phyloP scores from a whole-genome alignment of 805 yeast species.

The Starmerella apicola region DNA sequence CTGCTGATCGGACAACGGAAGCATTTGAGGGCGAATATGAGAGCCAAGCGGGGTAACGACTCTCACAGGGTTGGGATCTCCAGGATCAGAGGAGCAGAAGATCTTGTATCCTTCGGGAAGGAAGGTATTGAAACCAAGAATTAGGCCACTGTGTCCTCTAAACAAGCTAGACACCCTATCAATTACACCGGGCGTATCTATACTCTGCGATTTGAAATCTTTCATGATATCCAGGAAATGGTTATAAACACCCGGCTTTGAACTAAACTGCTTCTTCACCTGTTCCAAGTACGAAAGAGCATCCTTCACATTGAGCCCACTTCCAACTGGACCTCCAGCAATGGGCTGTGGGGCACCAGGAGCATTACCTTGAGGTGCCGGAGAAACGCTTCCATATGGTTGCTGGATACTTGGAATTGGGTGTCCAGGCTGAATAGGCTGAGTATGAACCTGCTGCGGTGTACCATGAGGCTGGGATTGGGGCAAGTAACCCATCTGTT shows the following conservation, averaged over 20 bases:
- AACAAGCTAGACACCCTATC: conserved; percentile 85
- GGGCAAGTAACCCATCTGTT: conserved; percentile 10
- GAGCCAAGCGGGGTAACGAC: conserved; percentile 95
- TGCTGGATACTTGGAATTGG: conserved; percentile 4
- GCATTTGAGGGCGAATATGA: conserved; percentile 16
- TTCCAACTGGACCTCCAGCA: conserved; percentile 6
- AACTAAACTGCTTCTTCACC: conserved; percentile 82
- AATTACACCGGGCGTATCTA: conserved; percentile 97
- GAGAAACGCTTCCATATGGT: conserved; percentile 9
- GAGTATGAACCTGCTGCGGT: conserved; percentile 4
- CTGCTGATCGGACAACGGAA: conserved; percentile 9
- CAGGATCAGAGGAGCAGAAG: conserved; percentile 78
- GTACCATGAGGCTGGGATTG: no score
- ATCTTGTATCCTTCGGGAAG: conserved; percentile 91
- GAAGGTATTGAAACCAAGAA: conserved; percentile 95
- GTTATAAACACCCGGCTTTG: conserved; percentile 91
- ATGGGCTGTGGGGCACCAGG: conserved; percentile 4
- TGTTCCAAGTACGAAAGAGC: conserved; percentile 92
- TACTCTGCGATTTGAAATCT: conserved; percentile 90
- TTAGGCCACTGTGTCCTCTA: conserved; percentile 80
- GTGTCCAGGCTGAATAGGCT: conserved; percentile 7
- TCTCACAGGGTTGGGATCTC: conserved; percentile 81
- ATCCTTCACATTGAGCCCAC: conserved; percentile 70
- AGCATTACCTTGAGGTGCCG: conserved; percentile 5
- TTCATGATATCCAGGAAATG: conserved; percentile 96